These are phyloP conservation scores for Kwoniella bestiolae DNA, from an alignment of 768 basidiomycete species.

Conservation along the genomic window DNA sequence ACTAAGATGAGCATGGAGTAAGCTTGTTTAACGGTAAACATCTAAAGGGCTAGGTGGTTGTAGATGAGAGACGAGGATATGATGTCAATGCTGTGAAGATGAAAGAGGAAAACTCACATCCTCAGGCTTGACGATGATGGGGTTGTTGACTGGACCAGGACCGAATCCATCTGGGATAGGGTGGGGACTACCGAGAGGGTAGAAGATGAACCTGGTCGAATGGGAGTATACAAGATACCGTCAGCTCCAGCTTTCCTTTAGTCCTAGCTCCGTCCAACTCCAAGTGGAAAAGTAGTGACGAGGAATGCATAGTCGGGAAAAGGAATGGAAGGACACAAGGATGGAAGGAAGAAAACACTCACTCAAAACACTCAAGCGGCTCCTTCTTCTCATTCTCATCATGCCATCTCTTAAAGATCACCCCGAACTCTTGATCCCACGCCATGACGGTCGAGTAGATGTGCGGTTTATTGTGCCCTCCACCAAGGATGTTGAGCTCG, in stretches of 20 bases:
- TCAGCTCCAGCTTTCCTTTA: neutral
- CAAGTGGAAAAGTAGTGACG: too few relatives aligned
- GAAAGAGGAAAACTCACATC: neutral
- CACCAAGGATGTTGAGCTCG: neutral
- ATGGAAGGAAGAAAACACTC: neutral
- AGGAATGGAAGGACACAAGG: neutral
- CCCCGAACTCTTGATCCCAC: conserved; percentile 6
- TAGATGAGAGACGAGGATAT: too few relatives aligned
- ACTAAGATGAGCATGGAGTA: neutral
- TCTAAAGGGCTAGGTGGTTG: neutral
- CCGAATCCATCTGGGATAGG: conserved; percentile 9
- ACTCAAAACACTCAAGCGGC: conserved; percentile 1
- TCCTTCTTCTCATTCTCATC: neutral
- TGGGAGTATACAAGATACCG: neutral
- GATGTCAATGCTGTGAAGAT: too few relatives aligned
- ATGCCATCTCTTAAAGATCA: conserved; percentile 11
- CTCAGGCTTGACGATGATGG: neutral
- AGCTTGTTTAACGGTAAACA: neutral
- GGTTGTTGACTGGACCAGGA: conserved; percentile 10
- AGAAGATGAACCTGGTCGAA: conserved; percentile 1
- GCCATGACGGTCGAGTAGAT: conserved; percentile 5
- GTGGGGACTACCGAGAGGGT: conserved; percentile 3
- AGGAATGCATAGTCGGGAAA: neutral
- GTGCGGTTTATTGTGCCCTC: neutral
- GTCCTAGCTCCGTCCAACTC: too few relatives aligned